Percentiles rank a stretch among this genome's conserved stretches.
Evolutionary conservation across 2,329 filamentous ascomycete species (phyloP).

Genomic region (Paecilomyces fulvus): DNA sequence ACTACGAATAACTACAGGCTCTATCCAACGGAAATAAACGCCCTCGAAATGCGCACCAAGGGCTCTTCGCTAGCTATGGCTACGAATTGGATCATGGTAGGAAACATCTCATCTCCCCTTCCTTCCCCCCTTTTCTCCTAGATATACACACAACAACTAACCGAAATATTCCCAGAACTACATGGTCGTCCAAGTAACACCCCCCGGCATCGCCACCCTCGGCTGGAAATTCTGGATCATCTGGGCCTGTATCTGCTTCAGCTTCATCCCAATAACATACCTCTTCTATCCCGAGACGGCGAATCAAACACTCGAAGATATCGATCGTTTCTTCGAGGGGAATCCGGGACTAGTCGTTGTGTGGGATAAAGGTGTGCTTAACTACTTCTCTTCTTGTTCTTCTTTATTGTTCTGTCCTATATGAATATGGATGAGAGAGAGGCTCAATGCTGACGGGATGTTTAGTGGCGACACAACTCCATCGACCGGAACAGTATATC

Average conservation of each 20-base stretch:
- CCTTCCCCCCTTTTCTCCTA: background rate
- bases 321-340: slow-evolving; percentile 22
- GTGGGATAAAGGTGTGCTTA: slow-evolving; percentile 11
- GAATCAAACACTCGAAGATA: slow-evolving; percentile 22
- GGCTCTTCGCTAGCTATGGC: slow-evolving; percentile 22
- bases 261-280: slow-evolving; percentile 21
- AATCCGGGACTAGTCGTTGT: slow-evolving; percentile 13
- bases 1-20: too few relatives aligned
- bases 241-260: slow-evolving; percentile 18
- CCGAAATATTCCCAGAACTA: too few relatives aligned
- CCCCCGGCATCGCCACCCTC: slow-evolving; percentile 21
- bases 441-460: background rate
- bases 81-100: slow-evolving; percentile 20
- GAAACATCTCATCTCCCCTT: background rate
- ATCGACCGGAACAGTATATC: slow-evolving; percentile 10
- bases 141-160: too few relatives aligned
- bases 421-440: background rate
- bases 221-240: slow-evolving; percentile 24
- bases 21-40: slow-evolving; percentile 27
- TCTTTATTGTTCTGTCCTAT: background rate
- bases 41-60: slow-evolving; percentile 26
- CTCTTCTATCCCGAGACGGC: slow-evolving; percentile 25
- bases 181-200: slow-evolving; percentile 26
- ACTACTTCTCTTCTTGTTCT: background rate
- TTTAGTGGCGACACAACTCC: slow-evolving; percentile 12